Base-by-base conservation (phyloP, 2,329 filamentous ascomycete genomes). In the Aspergillus uvarum region DNA sequence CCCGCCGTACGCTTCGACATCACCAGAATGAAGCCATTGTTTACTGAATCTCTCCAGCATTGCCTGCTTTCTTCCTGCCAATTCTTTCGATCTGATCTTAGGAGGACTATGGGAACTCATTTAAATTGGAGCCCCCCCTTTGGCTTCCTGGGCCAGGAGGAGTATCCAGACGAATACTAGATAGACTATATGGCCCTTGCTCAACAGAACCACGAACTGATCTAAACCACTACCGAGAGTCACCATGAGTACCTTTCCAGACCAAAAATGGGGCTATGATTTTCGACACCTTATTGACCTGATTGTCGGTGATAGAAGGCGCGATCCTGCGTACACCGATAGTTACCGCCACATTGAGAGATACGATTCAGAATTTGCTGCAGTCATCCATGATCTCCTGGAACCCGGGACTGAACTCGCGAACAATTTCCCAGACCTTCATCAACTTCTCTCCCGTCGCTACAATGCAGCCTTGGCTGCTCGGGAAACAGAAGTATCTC, bases 371-470 rank as follows among this genome's bases (percentile, higher is more conserved):
- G n/a, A 26, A 10, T 19, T 55, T 4, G 24, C 53, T 5, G 29
- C 53, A 10, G 16, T 47, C 11, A 55, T 55, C 14, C 42, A 48
- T 31, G 53, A 55, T 35, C 53, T 55, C n/a, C 11, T 55, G 6
- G 24, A 48, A 3, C 53, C 53, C 1, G n/a, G 7, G 7, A 48
- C n/a, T 7, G 4, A 5, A 2, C 53, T 55, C 2, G 42, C 53
- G 11, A 10, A 10, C 11, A 4, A 19, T 3, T 29, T 32, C 19
- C 24, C 53, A 5, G 8, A 3, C 8, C 53, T 55, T 26, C 53
- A 55, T 35, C 24, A 48, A 16, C 11, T 55, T 4, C 42, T 55
- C 26, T 32, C n/a, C 11, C 42, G 24, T 16, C 53, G 53, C 42
- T 55, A 48, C 19, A 31, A 19, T 19, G 42, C 53, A 44, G 47